Conservation (phyloP, 1,284 basidiomycete genomes). For the Neonothopanus nambi region DNA sequence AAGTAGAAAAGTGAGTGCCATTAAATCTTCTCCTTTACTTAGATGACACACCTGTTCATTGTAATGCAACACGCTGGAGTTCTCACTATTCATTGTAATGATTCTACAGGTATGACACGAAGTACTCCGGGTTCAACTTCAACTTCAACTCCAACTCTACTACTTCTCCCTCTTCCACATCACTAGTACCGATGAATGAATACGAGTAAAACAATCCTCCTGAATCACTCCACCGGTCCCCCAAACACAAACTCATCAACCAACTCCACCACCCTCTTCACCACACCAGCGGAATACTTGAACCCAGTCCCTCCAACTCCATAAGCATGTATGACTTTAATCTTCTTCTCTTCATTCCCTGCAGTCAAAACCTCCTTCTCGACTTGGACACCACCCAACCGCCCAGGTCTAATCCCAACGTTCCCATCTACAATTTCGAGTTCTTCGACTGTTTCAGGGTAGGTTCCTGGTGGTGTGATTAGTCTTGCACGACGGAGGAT, state of each 20-base stretch:
- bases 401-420: slow-evolving; percentile 7
- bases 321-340: slow-evolving; percentile 13
- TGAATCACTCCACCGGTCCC: too few species aligned
- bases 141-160: too few species aligned
- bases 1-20: too few species aligned
- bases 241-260: slow-evolving; percentile 12
- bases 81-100: too few species aligned
- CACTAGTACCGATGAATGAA: too few species aligned
- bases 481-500: slow-evolving; percentile 7
- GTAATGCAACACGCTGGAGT: too few species aligned
- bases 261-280: slow-evolving; percentile 4
- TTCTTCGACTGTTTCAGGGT: slow-evolving; percentile 12
- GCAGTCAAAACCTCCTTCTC: slow-evolving; percentile 7
- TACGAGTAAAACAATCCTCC: too few species aligned
- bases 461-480: slow-evolving; percentile 6
- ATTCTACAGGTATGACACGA: too few species aligned
- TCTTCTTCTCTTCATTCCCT: neutral
- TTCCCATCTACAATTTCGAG: slow-evolving; percentile 8
- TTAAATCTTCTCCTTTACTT: too few species aligned
- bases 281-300: slow-evolving; percentile 13
- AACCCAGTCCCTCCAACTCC: slow-evolving; percentile 10
- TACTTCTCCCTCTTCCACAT: too few species aligned
- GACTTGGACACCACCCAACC: slow-evolving; percentile 6
- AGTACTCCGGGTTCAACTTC: too few species aligned
- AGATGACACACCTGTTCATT: too few species aligned